These are phyloP conservation scores for Emmonsiellopsis sp. DNA, from an alignment of 2,329 filamentous ascomycete species.

Conservation along the genomic window DNA sequence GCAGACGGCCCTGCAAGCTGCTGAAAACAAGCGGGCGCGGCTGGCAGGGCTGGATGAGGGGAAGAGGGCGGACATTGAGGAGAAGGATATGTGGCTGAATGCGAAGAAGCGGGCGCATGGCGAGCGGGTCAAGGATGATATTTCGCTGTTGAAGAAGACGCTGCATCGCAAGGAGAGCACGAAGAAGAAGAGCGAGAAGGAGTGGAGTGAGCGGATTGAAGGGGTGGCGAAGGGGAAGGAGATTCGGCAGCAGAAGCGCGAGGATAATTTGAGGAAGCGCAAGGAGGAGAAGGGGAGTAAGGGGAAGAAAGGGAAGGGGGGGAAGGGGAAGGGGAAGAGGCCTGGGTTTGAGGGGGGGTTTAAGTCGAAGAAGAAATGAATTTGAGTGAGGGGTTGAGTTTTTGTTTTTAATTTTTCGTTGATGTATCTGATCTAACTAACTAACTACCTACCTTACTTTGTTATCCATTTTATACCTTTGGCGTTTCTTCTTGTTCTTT, in stretches of 20 bases:
- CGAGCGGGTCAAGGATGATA: constrained; percentile 80
- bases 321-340: constrained; percentile 45
- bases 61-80: constrained; percentile 76
- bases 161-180: constrained; percentile 83
- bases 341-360: constrained; percentile 68
- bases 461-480: neutral
- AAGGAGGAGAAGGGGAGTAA: constrained; percentile 62
- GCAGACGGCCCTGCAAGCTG: constrained; percentile 73
- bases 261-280: constrained; percentile 66
- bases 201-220: constrained; percentile 67
- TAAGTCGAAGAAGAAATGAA: constrained; percentile 41
- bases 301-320: constrained; percentile 32
- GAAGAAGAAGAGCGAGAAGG: constrained; percentile 86
- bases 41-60: constrained; percentile 64
- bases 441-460: neutral
- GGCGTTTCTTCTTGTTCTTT: neutral
- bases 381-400: neutral
- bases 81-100: constrained; percentile 91
- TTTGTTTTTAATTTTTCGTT: neutral
- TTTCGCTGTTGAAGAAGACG: constrained; percentile 80
- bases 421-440: neutral
- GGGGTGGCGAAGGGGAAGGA: constrained; percentile 68
- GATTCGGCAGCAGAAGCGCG: constrained; percentile 70
- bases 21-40: constrained; percentile 77
- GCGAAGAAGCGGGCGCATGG: constrained; percentile 83